Base-by-base conservation (phyloP, 2,329 filamentous ascomycete species). In the Amauroascus verrucosus region DNA sequence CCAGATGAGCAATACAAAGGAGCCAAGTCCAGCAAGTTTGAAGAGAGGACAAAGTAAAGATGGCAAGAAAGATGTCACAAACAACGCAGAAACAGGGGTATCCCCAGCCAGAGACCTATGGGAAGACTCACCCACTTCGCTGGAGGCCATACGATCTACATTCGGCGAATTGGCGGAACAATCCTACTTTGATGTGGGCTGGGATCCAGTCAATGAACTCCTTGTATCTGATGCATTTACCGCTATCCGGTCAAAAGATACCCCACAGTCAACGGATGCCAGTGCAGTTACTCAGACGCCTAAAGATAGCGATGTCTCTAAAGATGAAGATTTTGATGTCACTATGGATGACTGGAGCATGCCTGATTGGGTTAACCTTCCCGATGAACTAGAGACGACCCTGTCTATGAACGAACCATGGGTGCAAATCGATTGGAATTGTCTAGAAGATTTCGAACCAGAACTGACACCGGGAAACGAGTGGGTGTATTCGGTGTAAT, bases 201-300 rank as follows among this genome's bases (percentile, higher is more conserved):
- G 61, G 46, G 66, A 70, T 51, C 61, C 65, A 0, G 65, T 69
- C 54, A 68, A 71, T 9, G 66, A 71, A 51, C 66, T 71, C 41
- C 57, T 70, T 47, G 66, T 67, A 33, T 54, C 64, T 1, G 65
- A 70, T 35, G 65, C 66, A 62, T 70, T 69, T 49, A 61, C 57
- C 30, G 61, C 61, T 37, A 63, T 60, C 3, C 65, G 66, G 38
- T 58, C 63, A 3, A 61, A 68, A 35, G 64, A 69, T 46, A 70
- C 69, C 0, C 68, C 68, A 3, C 67, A 70, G 53, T 70, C 69
- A 2, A 60, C 66, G 18, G 68, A 71, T 48, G 61, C 57, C 20
- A 64, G 61, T 18, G 54, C 64, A 44, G 62, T 65, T 52, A 68
- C 67, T 28, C 60, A 68, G 56, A 72, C 69, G 1, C 68, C 69